A percentile compares a stretch with the other conserved stretches of the same genome.
Conservation (phyloP, 169 alveolate species). For the Amoebophrya sp. region DNA sequence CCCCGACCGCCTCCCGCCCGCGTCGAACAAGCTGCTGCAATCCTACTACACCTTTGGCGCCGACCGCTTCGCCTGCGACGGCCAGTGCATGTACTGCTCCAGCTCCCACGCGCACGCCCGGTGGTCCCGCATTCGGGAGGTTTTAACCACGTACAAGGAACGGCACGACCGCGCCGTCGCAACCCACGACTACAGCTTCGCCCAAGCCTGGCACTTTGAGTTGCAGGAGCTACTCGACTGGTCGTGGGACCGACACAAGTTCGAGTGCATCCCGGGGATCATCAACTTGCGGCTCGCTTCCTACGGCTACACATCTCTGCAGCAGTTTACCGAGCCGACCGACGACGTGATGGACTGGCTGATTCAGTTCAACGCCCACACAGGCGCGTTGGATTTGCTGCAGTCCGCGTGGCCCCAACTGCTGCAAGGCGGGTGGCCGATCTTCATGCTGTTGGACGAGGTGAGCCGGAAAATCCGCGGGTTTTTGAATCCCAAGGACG, state of each 20-base stretch:
- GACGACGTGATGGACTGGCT: constrained; percentile 25
- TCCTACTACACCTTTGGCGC: constrained; percentile 17
- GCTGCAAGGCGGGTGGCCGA: constrained; percentile 29
- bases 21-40: neutral
- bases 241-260: neutral
- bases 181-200: neutral
- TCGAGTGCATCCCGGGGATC: constrained; percentile 25
- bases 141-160: neutral
- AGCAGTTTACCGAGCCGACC: neutral
- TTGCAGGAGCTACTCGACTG: neutral
- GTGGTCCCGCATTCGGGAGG: neutral
- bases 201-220: constrained; percentile 13
- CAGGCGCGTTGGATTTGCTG: constrained; percentile 16
- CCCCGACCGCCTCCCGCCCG: neutral
- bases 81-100: neutral
- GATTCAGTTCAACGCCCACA: constrained; percentile 15
- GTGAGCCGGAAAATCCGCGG: neutral
- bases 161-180: constrained; percentile 7
- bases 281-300: neutral
- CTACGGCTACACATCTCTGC: neutral
- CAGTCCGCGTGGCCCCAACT: constrained; percentile 28
- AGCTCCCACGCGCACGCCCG: constrained; percentile 1
- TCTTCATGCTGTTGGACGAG: constrained; percentile 16
- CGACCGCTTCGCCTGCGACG: constrained; percentile 14
- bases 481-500: no score